phyloP scores from a whole-genome alignment of 768 basidiomycete genomes.

The Porphyrellus cyaneotinctus region DNA sequence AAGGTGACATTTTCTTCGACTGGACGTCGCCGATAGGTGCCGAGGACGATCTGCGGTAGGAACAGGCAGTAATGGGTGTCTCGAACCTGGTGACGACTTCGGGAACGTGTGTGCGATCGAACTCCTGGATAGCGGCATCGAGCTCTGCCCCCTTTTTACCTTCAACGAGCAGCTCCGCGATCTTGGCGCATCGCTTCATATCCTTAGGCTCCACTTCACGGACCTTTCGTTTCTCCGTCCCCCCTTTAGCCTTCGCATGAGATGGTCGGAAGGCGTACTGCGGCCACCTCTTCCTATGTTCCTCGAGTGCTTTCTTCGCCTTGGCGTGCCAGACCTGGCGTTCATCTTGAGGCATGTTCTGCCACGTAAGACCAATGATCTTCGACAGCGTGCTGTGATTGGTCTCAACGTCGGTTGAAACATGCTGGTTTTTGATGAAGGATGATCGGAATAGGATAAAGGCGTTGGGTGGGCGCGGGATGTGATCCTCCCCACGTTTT shows the following conservation, averaged over 20 bases:
- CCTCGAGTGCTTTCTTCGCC: constrained; percentile 67
- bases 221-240: constrained; percentile 32
- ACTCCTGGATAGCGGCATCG: constrained; percentile 59
- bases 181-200: constrained; percentile 59
- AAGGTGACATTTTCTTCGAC: constrained; percentile 29
- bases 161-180: constrained; percentile 59
- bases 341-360: constrained; percentile 70
- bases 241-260: constrained; percentile 36
- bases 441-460: constrained; percentile 85
- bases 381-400: constrained; percentile 81
- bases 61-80: constrained; percentile 65
- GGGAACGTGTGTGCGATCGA: constrained; percentile 47
- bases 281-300: constrained; percentile 68
- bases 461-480: constrained; percentile 81
- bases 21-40: constrained; percentile 45
- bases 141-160: constrained; percentile 65
- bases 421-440: constrained; percentile 75
- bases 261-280: constrained; percentile 70
- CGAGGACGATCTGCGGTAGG: constrained; percentile 67
- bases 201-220: constrained; percentile 47
- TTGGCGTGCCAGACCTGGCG: constrained; percentile 74
- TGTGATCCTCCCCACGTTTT: constrained; percentile 71
- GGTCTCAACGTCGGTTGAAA: constrained; percentile 73
- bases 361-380: constrained; percentile 83
- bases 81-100: constrained; percentile 71